Evolutionary conservation across 257 asterid species (phyloP).

Genomic region (Verbascum thapsus): DNA sequence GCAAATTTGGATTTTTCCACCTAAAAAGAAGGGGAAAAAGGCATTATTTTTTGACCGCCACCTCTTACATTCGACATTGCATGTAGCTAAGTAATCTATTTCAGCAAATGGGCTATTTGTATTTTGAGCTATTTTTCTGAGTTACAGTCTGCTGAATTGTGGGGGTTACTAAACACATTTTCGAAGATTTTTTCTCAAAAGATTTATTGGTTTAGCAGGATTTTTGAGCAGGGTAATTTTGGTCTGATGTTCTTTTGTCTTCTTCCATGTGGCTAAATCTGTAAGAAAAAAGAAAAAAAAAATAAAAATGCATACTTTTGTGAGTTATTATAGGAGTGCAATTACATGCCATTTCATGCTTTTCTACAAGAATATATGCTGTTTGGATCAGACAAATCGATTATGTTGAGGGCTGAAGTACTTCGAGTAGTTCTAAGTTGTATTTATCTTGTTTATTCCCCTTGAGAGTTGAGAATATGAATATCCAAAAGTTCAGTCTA

Average conservation of each 20-base stretch:
- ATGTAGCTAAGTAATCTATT: constrained; percentile 10
- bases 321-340: constrained; percentile 13
- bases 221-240: constrained; percentile 8
- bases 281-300: no score
- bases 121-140: constrained; percentile 4
- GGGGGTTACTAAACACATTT: constrained; percentile 19
- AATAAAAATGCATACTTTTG: constrained; percentile 6
- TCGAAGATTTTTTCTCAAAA: constrained; percentile 4
- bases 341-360: constrained; percentile 20
- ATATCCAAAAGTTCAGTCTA: neutral
- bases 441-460: neutral
- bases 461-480: neutral
- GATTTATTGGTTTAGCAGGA: constrained; percentile 29
- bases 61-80: constrained; percentile 31
- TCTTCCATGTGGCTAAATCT: constrained; percentile 29
- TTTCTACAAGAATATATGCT: constrained; percentile 3
- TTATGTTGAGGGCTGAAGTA: constrained; percentile 2
- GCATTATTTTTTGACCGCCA: constrained; percentile 20
- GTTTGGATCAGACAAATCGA: neutral
- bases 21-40: constrained; percentile 18
- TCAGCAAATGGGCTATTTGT: constrained; percentile 10
- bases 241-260: constrained; percentile 2
- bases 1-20: constrained; percentile 14
- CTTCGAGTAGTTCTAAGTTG: constrained; percentile 4
- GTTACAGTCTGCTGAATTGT: constrained; percentile 18